Conservation (phyloP, 306 rosid genomes). For the Ormosia emarginata region DNA sequence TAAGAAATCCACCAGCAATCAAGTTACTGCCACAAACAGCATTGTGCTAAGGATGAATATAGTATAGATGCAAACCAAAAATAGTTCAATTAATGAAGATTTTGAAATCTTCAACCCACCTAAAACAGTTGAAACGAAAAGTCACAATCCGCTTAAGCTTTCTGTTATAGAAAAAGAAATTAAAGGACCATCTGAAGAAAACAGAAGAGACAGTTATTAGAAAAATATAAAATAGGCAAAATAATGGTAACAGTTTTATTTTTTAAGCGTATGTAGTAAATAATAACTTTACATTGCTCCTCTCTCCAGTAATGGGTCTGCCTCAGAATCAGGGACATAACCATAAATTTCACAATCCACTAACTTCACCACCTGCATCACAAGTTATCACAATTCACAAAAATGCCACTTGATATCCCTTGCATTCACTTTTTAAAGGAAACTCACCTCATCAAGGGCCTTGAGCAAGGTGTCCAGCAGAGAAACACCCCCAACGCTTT, state of each 20-base stretch:
- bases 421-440: slow-evolving; percentile 18
- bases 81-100: not conserved
- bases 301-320: slow-evolving; percentile 69
- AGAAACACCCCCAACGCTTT: slow-evolving; percentile 68
- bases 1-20: slow-evolving; percentile 60
- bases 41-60: slow-evolving; percentile 2
- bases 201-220: slow-evolving; percentile 8
- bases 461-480: slow-evolving; percentile 66
- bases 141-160: slow-evolving; percentile 83
- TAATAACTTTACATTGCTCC: slow-evolving; percentile 68
- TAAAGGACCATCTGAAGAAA: slow-evolving; percentile 85
- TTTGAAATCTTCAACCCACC: slow-evolving; percentile 44
- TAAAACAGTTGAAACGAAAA: slow-evolving; percentile 78
- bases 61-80: not conserved
- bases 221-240: not conserved
- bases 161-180: slow-evolving; percentile 86
- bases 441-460: slow-evolving; percentile 86
- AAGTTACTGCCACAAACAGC: slow-evolving; percentile 59
- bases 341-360: slow-evolving; percentile 80
- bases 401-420: slow-evolving; percentile 21
- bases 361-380: slow-evolving; percentile 71
- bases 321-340: slow-evolving; percentile 79
- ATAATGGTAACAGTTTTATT: not conserved
- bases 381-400: slow-evolving; percentile 37
- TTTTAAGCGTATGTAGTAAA: not conserved